A percentile compares a stretch with the other conserved stretches of the same genome.
Evolutionary conservation across 1,284 basidiomycete genomes (phyloP).

Genomic region (Ceratobasidium sp.): DNA sequence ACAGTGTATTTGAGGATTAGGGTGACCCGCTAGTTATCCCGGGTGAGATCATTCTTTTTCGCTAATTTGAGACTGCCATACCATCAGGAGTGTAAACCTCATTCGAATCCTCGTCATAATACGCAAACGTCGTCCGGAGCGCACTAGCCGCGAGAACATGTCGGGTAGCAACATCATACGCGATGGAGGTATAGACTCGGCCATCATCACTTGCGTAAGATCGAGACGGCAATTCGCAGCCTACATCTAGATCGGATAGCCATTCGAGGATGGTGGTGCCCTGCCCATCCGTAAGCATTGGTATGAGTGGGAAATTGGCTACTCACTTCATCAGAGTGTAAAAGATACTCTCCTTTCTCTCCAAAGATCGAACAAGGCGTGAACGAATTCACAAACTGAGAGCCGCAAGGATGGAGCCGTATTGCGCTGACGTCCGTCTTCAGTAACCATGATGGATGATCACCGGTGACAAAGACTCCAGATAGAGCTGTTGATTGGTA

Average conservation of each 20-base stretch:
- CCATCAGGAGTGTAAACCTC: slow-evolving; percentile 82
- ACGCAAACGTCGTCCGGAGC: slow-evolving; percentile 79
- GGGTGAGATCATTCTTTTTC: background rate
- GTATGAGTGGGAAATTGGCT: background rate
- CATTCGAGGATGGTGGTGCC: slow-evolving; percentile 85
- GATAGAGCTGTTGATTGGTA: slow-evolving; percentile 62
- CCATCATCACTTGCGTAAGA: slow-evolving; percentile 65
- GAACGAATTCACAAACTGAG: slow-evolving; percentile 78
- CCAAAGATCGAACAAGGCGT: slow-evolving; percentile 84
- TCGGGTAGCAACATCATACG: slow-evolving; percentile 82
- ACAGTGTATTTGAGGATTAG: slow-evolving; percentile 77
- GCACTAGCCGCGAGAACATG: slow-evolving; percentile 85
- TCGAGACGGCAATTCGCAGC: slow-evolving; percentile 75
- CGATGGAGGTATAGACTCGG: slow-evolving; percentile 80
- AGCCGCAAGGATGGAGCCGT: slow-evolving; percentile 69
- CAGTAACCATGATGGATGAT: slow-evolving; percentile 85
- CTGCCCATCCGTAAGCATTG: slow-evolving; percentile 52
- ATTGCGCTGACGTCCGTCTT: slow-evolving; percentile 72
- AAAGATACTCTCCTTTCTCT: slow-evolving; percentile 77
- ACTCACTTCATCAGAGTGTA: slow-evolving; percentile 82
- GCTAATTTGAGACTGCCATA: slow-evolving; percentile 50
- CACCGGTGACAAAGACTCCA: slow-evolving; percentile 89
- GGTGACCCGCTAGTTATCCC: slow-evolving; percentile 42
- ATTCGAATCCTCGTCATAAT: slow-evolving; percentile 88
- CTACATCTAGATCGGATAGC: slow-evolving; percentile 74